These are phyloP conservation scores for Coemansia sp. DNA, from an alignment of 192 early-diverging fungal species.

Conservation along the genomic window DNA sequence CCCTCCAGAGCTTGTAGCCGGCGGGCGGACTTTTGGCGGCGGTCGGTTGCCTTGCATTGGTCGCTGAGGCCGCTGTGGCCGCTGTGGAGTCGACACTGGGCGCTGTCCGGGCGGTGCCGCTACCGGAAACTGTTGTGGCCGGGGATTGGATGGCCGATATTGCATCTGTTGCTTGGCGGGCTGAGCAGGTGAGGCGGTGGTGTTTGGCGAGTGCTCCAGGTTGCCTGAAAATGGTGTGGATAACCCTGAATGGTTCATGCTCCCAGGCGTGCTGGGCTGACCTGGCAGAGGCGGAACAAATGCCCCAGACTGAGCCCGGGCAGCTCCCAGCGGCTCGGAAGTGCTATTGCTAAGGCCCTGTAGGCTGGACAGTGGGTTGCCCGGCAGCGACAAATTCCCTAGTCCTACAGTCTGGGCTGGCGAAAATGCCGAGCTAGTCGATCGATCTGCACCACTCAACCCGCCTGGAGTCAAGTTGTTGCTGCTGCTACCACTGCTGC, in stretches of 20 bases:
- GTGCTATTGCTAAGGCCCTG: background rate
- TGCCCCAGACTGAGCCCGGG: background rate
- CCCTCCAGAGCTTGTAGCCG: background rate
- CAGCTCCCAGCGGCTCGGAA: background rate
- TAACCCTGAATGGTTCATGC: background rate
- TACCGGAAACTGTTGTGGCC: background rate
- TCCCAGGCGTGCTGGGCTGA: background rate
- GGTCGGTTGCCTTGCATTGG: background rate
- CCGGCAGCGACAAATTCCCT: background rate
- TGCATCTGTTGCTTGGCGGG: background rate
- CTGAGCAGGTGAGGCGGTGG: background rate
- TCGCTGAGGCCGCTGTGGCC: slow-evolving; percentile 1
- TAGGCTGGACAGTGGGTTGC: background rate
- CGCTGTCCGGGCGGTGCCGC: background rate
- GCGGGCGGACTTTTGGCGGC: background rate
- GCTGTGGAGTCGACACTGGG: slow-evolving; percentile 1
- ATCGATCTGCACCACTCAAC: background rate
- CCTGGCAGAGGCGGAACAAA: background rate
- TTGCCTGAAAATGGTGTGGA: background rate
- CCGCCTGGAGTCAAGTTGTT: background rate
- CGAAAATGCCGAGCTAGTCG: slow-evolving; percentile 1
- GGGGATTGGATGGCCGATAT: background rate
- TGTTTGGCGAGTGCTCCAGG: background rate
- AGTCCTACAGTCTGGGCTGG: background rate
- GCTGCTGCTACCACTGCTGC: background rate